Base-by-base conservation (phyloP, 164 flowering plant genomes). In the Kingdonia uniflora region DNA sequence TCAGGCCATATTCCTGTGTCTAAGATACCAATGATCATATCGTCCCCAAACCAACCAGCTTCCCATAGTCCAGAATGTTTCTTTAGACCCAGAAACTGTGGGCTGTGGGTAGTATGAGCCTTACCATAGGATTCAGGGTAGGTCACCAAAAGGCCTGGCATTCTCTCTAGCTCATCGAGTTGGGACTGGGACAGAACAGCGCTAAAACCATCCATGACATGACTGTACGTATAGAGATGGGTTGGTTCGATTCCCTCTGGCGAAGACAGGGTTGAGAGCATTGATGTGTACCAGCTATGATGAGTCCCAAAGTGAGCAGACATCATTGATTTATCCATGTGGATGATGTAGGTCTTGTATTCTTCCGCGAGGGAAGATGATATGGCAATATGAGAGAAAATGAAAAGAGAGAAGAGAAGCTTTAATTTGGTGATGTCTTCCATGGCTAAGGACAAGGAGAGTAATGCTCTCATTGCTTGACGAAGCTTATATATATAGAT, bases 181-280 rank as follows among this genome's bases (percentile, higher is more conserved):
- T 65, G 73, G 1, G 60, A 46, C 12, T 16, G 20, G 5, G 74
- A 58, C 12, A 67, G 23, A 24, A 57, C 64, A 0, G 65, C 74
- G 41, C 65, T 70, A 42, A 70, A 70, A 1, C 72, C 74, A 46
- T 50, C 14, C 45, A 73, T 58, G n/a, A n/a, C n/a, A n/a, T n/a
- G n/a, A n/a, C n/a, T n/a, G n/a, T n/a, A n/a, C n/a, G n/a, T n/a
- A n/a, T 67, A 67, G 52, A 73, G 61, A 59, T 56, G 66, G 15
- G 24, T 59, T 1, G 70, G 60, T 11, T 51, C 5, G 35, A 37
- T 17, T 25, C 50, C 68, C 39, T 45, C 66, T 15, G 58, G 19
- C 1, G 60, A 41, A 24, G 67, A 58, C 6, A 63, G 52, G 25
- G 68, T 63, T 2, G 67, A 38, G 1, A 68, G 69, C 4, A 51